Percentiles rank a stretch among this genome's conserved stretches.
Evolutionary conservation across 345 rosid species (phyloP).

Genomic region (Eucalyptus fibrosa): DNA sequence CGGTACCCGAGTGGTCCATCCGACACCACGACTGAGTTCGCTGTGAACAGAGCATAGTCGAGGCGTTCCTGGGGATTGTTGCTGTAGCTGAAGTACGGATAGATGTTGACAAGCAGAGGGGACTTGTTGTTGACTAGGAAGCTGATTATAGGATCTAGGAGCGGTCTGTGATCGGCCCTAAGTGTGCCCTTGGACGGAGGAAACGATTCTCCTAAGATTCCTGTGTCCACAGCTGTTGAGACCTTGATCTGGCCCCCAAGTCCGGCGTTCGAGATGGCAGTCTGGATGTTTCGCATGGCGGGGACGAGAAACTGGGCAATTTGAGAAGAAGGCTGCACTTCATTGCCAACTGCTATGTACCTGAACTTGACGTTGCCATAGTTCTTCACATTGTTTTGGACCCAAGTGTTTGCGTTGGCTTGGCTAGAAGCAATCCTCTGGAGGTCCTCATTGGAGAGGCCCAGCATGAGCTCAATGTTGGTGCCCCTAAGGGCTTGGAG

Average conservation of each 20-base stretch:
- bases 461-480: slow-evolving; percentile 36
- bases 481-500: slow-evolving; percentile 42
- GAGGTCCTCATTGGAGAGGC: slow-evolving; percentile 16
- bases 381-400: slow-evolving; percentile 21
- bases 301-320: slow-evolving; percentile 16
- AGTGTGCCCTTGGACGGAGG: slow-evolving; percentile 12
- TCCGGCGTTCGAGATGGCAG: slow-evolving; percentile 11
- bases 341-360: slow-evolving; percentile 61
- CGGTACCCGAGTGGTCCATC: slow-evolving; percentile 6
- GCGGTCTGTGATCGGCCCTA: neutral
- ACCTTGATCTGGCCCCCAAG: slow-evolving; percentile 29
- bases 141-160: slow-evolving; percentile 16
- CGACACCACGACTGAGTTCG: neutral
- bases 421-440: slow-evolving; percentile 19
- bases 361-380: slow-evolving; percentile 24
- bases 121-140: slow-evolving; percentile 23
- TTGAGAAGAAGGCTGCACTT: slow-evolving; percentile 14
- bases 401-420: slow-evolving; percentile 30
- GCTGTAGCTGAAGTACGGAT: slow-evolving; percentile 22
- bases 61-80: neutral
- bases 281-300: slow-evolving; percentile 35
- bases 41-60: slow-evolving; percentile 27
- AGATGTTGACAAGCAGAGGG: slow-evolving; percentile 31
- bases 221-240: slow-evolving; percentile 4
- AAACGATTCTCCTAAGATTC: neutral